phyloP scores from a whole-genome alignment of 1,139 yeast genomes.

The Debaryomyces coudertii region DNA sequence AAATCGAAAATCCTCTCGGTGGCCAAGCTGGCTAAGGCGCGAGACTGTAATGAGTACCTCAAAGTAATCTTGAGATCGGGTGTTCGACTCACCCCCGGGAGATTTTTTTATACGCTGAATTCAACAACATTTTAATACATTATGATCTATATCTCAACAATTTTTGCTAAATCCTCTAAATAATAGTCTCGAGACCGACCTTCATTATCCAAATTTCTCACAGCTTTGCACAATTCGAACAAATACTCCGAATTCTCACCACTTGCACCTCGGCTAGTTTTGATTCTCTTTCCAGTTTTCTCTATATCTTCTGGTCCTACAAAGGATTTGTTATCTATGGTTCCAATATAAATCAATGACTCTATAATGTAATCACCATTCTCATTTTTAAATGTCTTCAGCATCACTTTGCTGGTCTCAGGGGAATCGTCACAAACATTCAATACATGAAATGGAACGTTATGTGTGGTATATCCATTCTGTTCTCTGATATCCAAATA shows the following conservation, averaged over 20 bases:
- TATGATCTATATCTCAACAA: slow-evolving; percentile 5
- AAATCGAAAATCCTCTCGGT: slow-evolving; percentile 56
- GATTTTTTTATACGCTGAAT: slow-evolving; percentile 40
- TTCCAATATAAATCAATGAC: slow-evolving; percentile 84
- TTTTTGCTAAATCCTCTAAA: slow-evolving; percentile 36
- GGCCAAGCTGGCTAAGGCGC: slow-evolving; percentile 84
- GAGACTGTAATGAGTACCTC: slow-evolving; percentile 66
- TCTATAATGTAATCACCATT: slow-evolving; percentile 45
- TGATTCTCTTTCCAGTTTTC: slow-evolving; percentile 64
- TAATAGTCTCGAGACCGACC: slow-evolving; percentile 36
- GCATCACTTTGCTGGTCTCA: slow-evolving; percentile 15
- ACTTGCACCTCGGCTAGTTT: slow-evolving; percentile 68
- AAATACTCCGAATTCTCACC: slow-evolving; percentile 81
- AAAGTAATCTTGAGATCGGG: slow-evolving; percentile 77
- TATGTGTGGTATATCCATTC: slow-evolving; percentile 79
- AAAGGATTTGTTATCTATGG: slow-evolving; percentile 77
- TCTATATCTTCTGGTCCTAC: slow-evolving; percentile 73
- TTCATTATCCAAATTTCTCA: slow-evolving; percentile 48
- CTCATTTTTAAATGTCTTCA: slow-evolving; percentile 24
- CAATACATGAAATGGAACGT: slow-evolving; percentile 63
- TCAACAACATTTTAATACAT: not conserved
- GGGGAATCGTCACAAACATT: slow-evolving; percentile 30
- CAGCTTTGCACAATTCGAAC: slow-evolving; percentile 53
- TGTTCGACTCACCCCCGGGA: slow-evolving; percentile 86
- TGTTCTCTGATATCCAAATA: slow-evolving; percentile 84